These are phyloP conservation scores for Rhizoctonia solani DNA, from an alignment of 1,284 basidiomycete species.

Conservation along the genomic window DNA sequence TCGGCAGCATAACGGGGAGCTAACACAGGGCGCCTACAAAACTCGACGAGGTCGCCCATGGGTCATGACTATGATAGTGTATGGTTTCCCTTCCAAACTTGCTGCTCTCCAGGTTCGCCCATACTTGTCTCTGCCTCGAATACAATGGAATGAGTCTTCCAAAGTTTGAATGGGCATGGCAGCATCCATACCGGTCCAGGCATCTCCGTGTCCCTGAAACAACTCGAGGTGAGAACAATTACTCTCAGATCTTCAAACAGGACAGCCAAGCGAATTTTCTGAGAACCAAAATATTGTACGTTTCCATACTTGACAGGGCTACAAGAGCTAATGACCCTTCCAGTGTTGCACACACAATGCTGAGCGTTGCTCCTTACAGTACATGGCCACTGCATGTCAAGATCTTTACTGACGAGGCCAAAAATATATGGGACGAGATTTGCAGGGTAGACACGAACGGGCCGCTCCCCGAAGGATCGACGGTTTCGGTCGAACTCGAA, in stretches of 20 bases:
- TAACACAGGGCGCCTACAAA: constrained; percentile 74
- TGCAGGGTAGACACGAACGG: constrained; percentile 37
- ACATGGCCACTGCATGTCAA: constrained; percentile 40
- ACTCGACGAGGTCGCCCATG: constrained; percentile 76
- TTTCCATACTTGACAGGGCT: neutral
- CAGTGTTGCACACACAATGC: constrained; percentile 43
- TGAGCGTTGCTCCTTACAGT: constrained; percentile 36
- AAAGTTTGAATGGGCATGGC: constrained; percentile 72
- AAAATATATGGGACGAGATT: constrained; percentile 48
- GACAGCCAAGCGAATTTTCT: constrained; percentile 29
- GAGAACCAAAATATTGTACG: constrained; percentile 37
- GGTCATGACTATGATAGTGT: constrained; percentile 88
- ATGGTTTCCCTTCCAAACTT: constrained; percentile 85
- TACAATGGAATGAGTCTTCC: neutral
- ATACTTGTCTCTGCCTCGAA: neutral
- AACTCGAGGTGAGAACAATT: neutral
- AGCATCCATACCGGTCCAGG: constrained; percentile 66
- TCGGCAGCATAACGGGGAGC: constrained; percentile 84
- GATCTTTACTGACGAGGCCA: constrained; percentile 37
- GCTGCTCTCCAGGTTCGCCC: constrained; percentile 66
- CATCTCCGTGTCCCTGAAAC: constrained; percentile 51
- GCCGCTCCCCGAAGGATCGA: constrained; percentile 58
- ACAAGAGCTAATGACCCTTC: neutral
- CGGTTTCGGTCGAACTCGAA: constrained; percentile 61
- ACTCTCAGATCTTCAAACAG: constrained; percentile 36